Evolutionary conservation across 2,329 filamentous ascomycete genomes (phyloP), one percentile per base, ranked within the genome.

Genomic region (Cryphonectria radicalis): DNA sequence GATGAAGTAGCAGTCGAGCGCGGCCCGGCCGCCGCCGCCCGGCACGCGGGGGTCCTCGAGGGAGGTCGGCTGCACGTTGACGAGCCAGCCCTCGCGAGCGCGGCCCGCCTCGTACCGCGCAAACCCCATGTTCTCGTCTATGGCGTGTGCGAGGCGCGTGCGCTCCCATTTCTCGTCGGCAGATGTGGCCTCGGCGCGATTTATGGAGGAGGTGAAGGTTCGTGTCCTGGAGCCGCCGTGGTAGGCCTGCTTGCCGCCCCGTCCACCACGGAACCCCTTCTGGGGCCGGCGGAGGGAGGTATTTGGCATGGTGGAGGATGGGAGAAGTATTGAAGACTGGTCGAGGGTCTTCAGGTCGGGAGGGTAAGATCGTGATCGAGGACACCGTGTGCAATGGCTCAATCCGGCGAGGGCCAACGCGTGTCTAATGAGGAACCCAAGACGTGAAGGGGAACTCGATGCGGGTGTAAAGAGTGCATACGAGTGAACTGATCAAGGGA

Each of bases 41-140:
- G 92, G 91, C 63, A 93, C 88, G 76, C 93, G 93, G 22, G 95
- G 88, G 79, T 98, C 95, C 80, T 97, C 86, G 85, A 99, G 87
- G 17, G 90, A 90, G 0, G 96, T 98, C 55, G 94, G 91, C 79
- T 97, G 93, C 84, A 98, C 93, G 79, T 98, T 99, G 76, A 95
- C 93, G 4, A 99, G 89, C 96, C 96, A 99, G 74, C 97, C 89
- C 79, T 91, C 92, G 76, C 84, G 86, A 82, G 92, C 94, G 79
- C 92, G 90, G 64, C 94, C 96, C 43, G 93, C 91, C 75, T 99
- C 97, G 80, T 95, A 98, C 66, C 95, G 92, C 19, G 91, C 87
- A 80, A 99, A 99, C 68, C 96, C 97, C 90, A 98, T 96, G 73
- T 89, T 88, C 84, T 98, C 96, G 84, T 99, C 97, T 79, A 99